These are phyloP conservation scores for Penicillium hordei DNA, from an alignment of 2,329 filamentous ascomycete genomes.

Conservation along the genomic window DNA sequence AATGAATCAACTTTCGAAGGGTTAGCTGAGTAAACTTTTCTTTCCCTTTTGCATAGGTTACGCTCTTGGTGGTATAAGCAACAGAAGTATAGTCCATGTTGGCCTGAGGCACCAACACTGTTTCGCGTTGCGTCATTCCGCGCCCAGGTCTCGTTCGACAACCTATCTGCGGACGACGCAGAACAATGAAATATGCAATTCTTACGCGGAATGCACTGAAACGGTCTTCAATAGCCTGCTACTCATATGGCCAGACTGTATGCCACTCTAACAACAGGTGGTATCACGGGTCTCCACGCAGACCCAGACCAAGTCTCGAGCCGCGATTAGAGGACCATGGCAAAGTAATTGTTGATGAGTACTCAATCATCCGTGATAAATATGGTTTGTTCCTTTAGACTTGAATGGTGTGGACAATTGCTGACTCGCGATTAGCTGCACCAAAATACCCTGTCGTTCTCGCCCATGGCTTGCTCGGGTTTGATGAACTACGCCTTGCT, in stretches of 20 bases:
- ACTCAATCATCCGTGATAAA: constrained; percentile 56
- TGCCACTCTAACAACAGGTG: not conserved
- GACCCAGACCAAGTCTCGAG: constrained; percentile 37
- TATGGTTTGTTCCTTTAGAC: constrained; percentile 49
- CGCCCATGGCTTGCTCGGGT: constrained; percentile 66
- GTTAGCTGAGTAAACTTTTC: not conserved
- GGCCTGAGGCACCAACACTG: constrained; percentile 13
- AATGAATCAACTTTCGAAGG: too few species aligned
- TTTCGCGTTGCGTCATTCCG: constrained; percentile 22
- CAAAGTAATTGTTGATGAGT: constrained; percentile 60
- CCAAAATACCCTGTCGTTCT: constrained; percentile 61
- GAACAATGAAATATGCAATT: constrained; percentile 25
- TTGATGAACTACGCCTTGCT: constrained; percentile 60
- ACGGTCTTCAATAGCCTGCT: not conserved
- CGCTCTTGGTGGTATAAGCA: not conserved
- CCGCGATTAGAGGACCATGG: constrained; percentile 54
- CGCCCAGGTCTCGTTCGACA: constrained; percentile 2
- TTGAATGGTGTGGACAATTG: not conserved
- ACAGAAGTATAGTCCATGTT: not conserved
- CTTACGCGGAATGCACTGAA: constrained; percentile 3
- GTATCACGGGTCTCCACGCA: constrained; percentile 22
- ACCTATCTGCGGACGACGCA: constrained; percentile 9
- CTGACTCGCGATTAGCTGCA: constrained; percentile 27
- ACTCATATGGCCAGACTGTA: not conserved
- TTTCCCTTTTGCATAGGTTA: not conserved